Base-by-base conservation (phyloP, 2,329 filamentous ascomycete genomes). In the Exserohilum turcica region DNA sequence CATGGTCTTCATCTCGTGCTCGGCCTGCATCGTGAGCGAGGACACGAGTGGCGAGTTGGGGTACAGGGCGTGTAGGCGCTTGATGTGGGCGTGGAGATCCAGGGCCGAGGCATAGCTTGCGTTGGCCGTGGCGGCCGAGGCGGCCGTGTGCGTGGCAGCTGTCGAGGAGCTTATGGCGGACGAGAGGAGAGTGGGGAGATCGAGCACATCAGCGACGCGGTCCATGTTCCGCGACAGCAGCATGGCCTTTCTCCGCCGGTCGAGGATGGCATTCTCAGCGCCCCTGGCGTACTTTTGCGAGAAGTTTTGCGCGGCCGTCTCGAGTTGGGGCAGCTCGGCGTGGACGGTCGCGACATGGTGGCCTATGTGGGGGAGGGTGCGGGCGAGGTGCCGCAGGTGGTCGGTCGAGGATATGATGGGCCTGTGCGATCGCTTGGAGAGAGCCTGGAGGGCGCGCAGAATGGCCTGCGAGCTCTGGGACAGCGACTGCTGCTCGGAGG, bases 51-150 rank as follows among this genome's bases (percentile, higher is more conserved):
- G 79, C 0, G 92, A 96, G 46, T 87, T 80, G 0, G 92, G 89
- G 71, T 97, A 96, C 24, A 97, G 79, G 0, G 86, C 85, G 56
- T 92, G 86, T 5, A 99, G 80, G 6, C 94, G 86, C 63, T 91
- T 90, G 70, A 97, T 94, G 72, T 97, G 94, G n/a, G 90, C 88
- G 70, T 96, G 89, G 2, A 99, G 82, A 73, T 99, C 94, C 29
- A 99, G 80, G 0, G 92, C 92, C 0, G 91, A 90, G 2, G 92
- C 88, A 78, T 97, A 96, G 63, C 91, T 95, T 55, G 86, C 84
- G 8, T 79, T 83, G 6, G 78, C 72, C 2, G 70, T 53, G 3
- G 66, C 72, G 5, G 71, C 66, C 2, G 58, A 58, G 1, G 64
- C 44, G 2, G 59, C 40, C 12, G 73, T 73, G 3, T 85, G 80